phyloP scores from a whole-genome alignment of 2,329 filamentous ascomycete species.

The Exophiala mesophila region DNA sequence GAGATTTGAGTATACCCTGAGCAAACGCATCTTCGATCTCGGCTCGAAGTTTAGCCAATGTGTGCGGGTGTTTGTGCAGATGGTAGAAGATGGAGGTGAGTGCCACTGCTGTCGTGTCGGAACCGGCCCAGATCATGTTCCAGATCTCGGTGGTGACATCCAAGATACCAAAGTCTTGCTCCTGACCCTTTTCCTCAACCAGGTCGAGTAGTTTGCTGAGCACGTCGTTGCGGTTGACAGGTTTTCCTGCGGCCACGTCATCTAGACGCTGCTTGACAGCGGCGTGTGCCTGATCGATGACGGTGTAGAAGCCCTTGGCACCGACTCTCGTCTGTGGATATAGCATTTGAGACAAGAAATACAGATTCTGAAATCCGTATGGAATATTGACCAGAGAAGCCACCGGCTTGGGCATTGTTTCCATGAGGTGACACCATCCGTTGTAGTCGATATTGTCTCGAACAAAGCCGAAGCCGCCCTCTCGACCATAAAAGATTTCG shows the following conservation, averaged over 20 bases:
- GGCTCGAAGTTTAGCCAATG: constrained; percentile 41
- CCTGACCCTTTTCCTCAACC: constrained; percentile 3
- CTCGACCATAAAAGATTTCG: constrained; percentile 19
- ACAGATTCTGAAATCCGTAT: constrained; percentile 13
- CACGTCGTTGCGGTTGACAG: constrained; percentile 13
- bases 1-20: constrained; percentile 10
- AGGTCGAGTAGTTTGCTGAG: constrained; percentile 18
- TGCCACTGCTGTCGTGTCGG: constrained; percentile 31
- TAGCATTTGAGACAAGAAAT: constrained; percentile 17
- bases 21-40: constrained; percentile 39
- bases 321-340: constrained; percentile 13
- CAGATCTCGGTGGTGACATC: constrained; percentile 18
- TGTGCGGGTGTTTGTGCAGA: constrained; percentile 27
- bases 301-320: constrained; percentile 15
- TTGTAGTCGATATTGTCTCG: constrained; percentile 23
- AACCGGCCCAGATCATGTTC: constrained; percentile 20
- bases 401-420: constrained; percentile 16
- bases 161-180: constrained; percentile 11
- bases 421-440: constrained; percentile 22
- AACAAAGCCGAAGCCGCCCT: constrained; percentile 22
- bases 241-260: constrained; percentile 13
- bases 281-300: constrained; percentile 14
- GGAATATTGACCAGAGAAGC: constrained; percentile 14
- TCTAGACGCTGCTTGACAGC: constrained; percentile 16
- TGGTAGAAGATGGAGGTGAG: constrained; percentile 33